Evolutionary conservation across 352 stramenopile genomes (phyloP), one percentile per base, ranked within the genome.

Genomic region (Phytophthora colocasiae): DNA sequence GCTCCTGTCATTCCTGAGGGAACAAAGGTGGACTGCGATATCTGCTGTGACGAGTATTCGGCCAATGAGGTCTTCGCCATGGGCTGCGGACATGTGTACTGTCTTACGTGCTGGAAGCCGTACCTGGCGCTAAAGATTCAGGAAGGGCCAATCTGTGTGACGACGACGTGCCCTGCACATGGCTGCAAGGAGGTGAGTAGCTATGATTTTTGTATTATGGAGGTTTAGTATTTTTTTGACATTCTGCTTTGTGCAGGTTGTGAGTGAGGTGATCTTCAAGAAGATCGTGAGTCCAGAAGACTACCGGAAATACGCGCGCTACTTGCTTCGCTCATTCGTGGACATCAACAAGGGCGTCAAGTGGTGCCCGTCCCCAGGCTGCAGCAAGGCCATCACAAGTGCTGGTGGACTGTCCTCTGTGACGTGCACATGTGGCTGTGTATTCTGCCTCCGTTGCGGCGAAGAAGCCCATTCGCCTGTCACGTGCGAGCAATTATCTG

Each of bases 11-110:
- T 89, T 3, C 44, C 83, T 5, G 66, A 57, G 19, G 73, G 74
- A 6, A 50, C 68, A 15, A 70, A 78, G 75, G 83, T 91, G 46
- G 80, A 91, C 43, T 96, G 87, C 75, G 79, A 92, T 39, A 99
- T 99, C 76, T 99, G 97, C 80, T 98, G 90, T 77, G 92, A 98
- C 58, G 90, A 98, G 63, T 92, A 93, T 48, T 45, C 73, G 19
- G 44, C 78, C 10, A 79, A 69, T 17, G 77, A 94, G 40, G 69
- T 91, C 22, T 96, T 98, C 51, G 81, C 83, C 41, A 98, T 99
- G 88, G 92, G 94, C n/a, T 99, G 98, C 71, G 89, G 90, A 32
- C 98, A 99, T 67, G 85, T 96, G 58, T 99, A 99, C 79, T 99
- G 97, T 71, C 71, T 96, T 52, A 75, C 92, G 39, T 96, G 89